phyloP scores from a whole-genome alignment of 176 grass and related monocot genomes.

The Oryza officinalis region DNA sequence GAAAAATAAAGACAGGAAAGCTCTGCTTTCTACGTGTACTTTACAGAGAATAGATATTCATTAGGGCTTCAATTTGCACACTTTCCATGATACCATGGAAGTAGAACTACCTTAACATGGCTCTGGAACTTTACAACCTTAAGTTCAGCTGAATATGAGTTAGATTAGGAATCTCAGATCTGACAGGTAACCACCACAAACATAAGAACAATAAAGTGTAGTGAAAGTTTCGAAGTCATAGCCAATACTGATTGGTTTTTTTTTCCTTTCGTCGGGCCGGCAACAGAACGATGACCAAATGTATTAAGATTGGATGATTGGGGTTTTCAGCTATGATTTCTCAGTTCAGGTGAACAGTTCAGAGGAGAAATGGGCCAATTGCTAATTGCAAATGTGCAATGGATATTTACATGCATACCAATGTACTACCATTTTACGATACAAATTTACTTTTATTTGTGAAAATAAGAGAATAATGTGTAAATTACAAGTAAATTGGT shows the following conservation, averaged over 20 bases:
- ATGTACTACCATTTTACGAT: neutral
- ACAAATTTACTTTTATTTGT: neutral
- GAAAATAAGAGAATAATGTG: neutral
- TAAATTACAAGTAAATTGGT: neutral
- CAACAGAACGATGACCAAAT: too few relatives aligned
- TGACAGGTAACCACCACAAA: neutral
- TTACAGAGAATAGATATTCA: neutral
- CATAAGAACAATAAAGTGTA: constrained; percentile 8
- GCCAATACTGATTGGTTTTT: too few relatives aligned
- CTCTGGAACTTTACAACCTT: neutral
- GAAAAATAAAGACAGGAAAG: neutral
- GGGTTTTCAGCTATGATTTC: neutral
- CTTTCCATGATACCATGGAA: neutral
- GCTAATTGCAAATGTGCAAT: neutral
- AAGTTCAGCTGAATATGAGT: constrained; percentile 15
- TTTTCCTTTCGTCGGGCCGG: too few relatives aligned
- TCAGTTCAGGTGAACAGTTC: neutral
- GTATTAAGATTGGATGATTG: too few relatives aligned
- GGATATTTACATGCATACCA: neutral
- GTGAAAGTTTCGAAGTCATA: too few relatives aligned
- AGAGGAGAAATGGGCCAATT: neutral
- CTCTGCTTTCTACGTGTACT: neutral
- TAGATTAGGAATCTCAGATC: neutral
- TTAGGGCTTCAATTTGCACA: neutral
- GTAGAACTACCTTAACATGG: constrained; percentile 11